These are phyloP conservation scores for Nicotiana undulata DNA, from an alignment of 257 asterid species.

Conservation along the genomic window DNA sequence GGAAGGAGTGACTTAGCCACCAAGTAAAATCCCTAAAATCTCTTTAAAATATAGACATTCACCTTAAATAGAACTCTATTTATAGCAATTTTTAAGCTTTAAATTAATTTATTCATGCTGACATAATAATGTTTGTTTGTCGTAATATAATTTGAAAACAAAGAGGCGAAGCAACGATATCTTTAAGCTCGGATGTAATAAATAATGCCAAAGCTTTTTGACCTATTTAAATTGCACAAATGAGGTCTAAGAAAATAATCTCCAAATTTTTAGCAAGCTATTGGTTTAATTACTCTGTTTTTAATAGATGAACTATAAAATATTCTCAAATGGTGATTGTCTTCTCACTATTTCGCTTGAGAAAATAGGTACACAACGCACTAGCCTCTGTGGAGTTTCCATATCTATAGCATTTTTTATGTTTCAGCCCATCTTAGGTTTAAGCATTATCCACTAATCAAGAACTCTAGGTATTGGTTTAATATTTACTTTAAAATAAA, in stretches of 20 bases:
- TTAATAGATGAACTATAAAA: not conserved
- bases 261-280: not conserved
- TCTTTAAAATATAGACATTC: no score
- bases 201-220: not conserved
- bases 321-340: not conserved
- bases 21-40: no score
- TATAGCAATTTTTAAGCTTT: no score
- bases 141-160: not conserved
- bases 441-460: no score
- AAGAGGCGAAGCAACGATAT: not conserved
- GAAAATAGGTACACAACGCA: not conserved
- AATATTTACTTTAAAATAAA: not conserved
- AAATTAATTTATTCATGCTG: no score
- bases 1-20: no score
- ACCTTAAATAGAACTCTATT: no score
- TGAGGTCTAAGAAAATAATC: not conserved
- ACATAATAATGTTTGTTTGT: no score
- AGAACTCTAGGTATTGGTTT: not conserved
- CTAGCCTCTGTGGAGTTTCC: not conserved
- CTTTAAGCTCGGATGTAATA: not conserved
- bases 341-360: not conserved
- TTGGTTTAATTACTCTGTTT: not conserved
- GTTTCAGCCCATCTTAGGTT: not conserved
- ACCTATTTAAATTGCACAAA: not conserved
- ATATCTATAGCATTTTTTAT: not conserved